A percentile compares a stretch with the other conserved stretches of the same genome.
Conservation (phyloP, 805 yeast genomes). For the Komagataella mondaviorum region DNA sequence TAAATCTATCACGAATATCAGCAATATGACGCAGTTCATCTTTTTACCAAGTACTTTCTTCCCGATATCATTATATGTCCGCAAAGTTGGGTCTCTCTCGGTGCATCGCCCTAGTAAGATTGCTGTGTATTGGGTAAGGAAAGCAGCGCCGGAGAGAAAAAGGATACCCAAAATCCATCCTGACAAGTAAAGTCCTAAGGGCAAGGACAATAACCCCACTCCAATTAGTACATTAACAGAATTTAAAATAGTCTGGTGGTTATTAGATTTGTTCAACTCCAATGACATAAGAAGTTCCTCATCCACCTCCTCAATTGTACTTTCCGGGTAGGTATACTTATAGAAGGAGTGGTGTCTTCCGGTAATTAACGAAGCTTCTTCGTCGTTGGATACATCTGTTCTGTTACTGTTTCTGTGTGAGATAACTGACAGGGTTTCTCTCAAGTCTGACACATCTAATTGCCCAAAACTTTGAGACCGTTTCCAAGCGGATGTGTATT, state of each 20-base stretch:
- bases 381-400: background rate
- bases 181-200: constrained; percentile 51
- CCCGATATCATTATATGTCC: constrained; percentile 51
- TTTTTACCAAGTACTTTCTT: constrained; percentile 30
- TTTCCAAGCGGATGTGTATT: background rate
- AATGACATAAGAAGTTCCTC: background rate
- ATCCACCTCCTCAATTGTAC: background rate
- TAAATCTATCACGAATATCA: constrained; percentile 40
- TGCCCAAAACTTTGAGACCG: background rate
- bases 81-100: constrained; percentile 21
- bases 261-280: constrained; percentile 33
- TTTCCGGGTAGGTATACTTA: background rate
- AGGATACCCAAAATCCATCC: constrained; percentile 50
- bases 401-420: background rate
- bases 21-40: constrained; percentile 28
- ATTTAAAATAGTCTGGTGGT: constrained; percentile 65
- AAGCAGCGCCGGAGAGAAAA: constrained; percentile 27
- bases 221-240: constrained; percentile 70
- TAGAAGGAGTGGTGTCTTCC: background rate
- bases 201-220: constrained; percentile 61
- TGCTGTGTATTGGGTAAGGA: constrained; percentile 41
- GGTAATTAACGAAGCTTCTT: background rate
- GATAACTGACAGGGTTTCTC: background rate
- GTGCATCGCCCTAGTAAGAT: constrained; percentile 37
- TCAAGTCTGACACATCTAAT: background rate